Evolutionary conservation across 73 alveolate species (phyloP).

Genomic region (Paramecium sonneborni): DNA sequence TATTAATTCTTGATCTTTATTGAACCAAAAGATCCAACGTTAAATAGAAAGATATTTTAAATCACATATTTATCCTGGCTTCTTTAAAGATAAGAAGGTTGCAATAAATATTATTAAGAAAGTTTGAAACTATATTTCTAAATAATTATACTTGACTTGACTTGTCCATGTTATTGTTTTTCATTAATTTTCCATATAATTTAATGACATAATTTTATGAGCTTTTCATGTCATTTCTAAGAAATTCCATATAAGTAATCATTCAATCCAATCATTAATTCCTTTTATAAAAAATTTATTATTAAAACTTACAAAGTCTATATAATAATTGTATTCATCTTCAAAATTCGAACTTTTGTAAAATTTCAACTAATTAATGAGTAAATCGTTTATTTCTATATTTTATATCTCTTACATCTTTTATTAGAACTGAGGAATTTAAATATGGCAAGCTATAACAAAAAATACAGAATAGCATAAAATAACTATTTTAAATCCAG

Average conservation of each 20-base stretch:
- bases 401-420: slow-evolving; percentile 86
- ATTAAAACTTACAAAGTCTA: not conserved
- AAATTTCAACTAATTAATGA: slow-evolving; percentile 75
- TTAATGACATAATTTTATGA: not conserved
- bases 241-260: not conserved
- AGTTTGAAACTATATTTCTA: not conserved
- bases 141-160: not conserved
- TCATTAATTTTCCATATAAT: not conserved
- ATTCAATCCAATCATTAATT: slow-evolving; percentile 35
- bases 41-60: not conserved
- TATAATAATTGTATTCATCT: slow-evolving; percentile 90
- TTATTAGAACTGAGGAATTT: slow-evolving; percentile 78
- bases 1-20: not conserved
- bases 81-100: not conserved
- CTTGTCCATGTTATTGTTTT: not conserved
- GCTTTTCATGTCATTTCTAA: not conserved
- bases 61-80: not conserved
- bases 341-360: slow-evolving; percentile 80
- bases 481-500: slow-evolving; percentile 87
- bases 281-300: not conserved
- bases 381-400: slow-evolving; percentile 80
- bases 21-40: slow-evolving; percentile 2
- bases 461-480: slow-evolving; percentile 88
- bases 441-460: slow-evolving; percentile 95
- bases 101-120: not conserved